These are phyloP conservation scores for Blyttiomyces sp. DNA, from an alignment of 371 early-diverging fungal species.

Conservation along the genomic window DNA sequence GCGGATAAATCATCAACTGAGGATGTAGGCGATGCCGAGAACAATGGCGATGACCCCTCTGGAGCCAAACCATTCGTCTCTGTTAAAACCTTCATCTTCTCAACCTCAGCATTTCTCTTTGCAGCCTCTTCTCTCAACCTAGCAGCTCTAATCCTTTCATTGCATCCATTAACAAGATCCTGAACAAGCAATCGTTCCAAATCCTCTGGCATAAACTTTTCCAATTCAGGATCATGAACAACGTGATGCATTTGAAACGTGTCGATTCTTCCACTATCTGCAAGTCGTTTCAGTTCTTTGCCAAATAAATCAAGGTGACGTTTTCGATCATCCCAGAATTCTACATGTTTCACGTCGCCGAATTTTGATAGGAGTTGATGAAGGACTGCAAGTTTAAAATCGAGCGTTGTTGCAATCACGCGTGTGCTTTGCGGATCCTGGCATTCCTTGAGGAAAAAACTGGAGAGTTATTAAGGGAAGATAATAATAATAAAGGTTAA, in stretches of 20 bases:
- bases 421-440: slow-evolving; percentile 11
- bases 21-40: too few relatives aligned
- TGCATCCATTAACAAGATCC: slow-evolving; percentile 36
- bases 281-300: slow-evolving; percentile 5
- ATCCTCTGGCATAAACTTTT: slow-evolving; percentile 22
- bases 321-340: slow-evolving; percentile 42
- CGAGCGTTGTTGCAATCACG: slow-evolving; percentile 34
- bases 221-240: slow-evolving; percentile 22
- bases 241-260: slow-evolving; percentile 25
- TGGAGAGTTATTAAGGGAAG: too few relatives aligned
- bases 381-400: slow-evolving; percentile 46
- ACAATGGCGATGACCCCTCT: too few relatives aligned
- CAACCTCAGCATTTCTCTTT: too few relatives aligned
- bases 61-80: too few relatives aligned
- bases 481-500: neutral
- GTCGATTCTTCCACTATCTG: neutral
- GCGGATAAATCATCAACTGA: too few relatives aligned
- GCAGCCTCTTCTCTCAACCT: slow-evolving; percentile 18
- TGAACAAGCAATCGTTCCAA: slow-evolving; percentile 37
- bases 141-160: slow-evolving; percentile 31
- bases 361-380: slow-evolving; percentile 28
- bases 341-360: slow-evolving; percentile 28
- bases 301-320: slow-evolving; percentile 41
- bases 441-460: slow-evolving; percentile 36
- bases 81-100: too few relatives aligned